Conservation (phyloP, 1,284 basidiomycete species). For the Amylostereum areolatum region DNA sequence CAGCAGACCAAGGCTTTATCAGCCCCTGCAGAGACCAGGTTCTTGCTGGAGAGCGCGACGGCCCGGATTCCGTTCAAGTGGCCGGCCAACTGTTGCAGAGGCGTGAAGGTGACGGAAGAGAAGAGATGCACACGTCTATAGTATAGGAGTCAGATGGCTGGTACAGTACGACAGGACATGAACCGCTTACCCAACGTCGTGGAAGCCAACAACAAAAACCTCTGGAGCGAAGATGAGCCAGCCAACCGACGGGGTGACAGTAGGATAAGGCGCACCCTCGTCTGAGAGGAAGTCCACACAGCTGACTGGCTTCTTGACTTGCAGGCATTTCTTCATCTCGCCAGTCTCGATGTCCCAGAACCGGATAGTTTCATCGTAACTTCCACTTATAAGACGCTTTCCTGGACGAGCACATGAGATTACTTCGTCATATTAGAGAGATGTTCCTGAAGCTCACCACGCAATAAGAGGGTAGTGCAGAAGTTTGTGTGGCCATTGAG, state of each 20-base stretch:
- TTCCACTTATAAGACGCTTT: conserved; percentile 80
- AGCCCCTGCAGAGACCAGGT: conserved; percentile 85
- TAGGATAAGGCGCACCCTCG: conserved; percentile 44
- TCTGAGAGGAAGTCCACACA: conserved; percentile 85
- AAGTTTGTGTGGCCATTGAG: conserved; percentile 84
- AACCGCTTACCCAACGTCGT: conserved; percentile 74
- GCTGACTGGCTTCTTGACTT: conserved; percentile 82
- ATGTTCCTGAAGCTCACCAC: conserved; percentile 35
- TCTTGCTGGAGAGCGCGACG: conserved; percentile 80
- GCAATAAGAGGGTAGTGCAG: conserved; percentile 77
- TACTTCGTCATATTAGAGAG: not conserved
- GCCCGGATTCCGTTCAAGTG: conserved; percentile 79
- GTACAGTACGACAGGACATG: not conserved
- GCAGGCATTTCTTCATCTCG: conserved; percentile 74
- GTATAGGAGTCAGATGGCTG: conserved; percentile 3
- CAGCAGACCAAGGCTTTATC: conserved; percentile 89
- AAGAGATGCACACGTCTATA: conserved; percentile 74
- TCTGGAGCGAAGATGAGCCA: conserved; percentile 32
- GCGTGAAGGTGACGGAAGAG: conserved; percentile 74
- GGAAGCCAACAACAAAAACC: conserved; percentile 88
- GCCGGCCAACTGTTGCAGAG: conserved; percentile 79
- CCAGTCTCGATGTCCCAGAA: conserved; percentile 84
- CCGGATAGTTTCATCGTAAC: conserved; percentile 86
- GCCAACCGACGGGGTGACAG: not conserved
- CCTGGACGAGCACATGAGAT: conserved; percentile 25